These are phyloP conservation scores for Physcomitrium patens DNA, from an alignment of 225 moss, liverwort and hornwort species.

Conservation along the genomic window DNA sequence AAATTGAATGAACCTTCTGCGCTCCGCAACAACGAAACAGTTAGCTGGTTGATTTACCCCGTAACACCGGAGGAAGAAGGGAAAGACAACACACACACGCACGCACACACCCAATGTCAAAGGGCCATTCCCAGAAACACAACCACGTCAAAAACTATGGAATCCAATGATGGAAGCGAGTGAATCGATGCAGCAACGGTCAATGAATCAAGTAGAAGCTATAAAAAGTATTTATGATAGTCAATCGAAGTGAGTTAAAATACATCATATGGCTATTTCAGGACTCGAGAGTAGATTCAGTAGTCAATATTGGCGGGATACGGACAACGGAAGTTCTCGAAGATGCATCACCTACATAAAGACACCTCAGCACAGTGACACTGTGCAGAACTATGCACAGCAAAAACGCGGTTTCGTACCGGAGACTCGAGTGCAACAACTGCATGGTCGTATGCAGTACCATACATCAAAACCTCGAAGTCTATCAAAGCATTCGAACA, in stretches of 20 bases:
- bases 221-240: slow-evolving; percentile 1
- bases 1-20: slow-evolving; percentile 15
- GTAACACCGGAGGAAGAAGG: background rate
- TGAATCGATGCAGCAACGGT: background rate
- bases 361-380: background rate
- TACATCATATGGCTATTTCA: background rate
- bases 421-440: background rate
- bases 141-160: background rate
- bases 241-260: slow-evolving; percentile 8
- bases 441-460: background rate
- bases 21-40: slow-evolving; percentile 22
- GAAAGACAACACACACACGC: background rate
- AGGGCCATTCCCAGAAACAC: background rate
- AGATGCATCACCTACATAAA: background rate
- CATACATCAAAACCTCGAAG: background rate
- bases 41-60: background rate
- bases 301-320: slow-evolving; percentile 26
- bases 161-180: background rate
- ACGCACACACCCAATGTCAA: background rate
- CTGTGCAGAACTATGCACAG: too few species aligned
- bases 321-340: slow-evolving; percentile 24
- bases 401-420: background rate
- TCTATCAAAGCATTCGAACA: background rate
- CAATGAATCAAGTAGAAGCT: slow-evolving; percentile 10
- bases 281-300: background rate